phyloP scores from a whole-genome alignment of 306 rosid genomes.

The Quercus dentata region DNA sequence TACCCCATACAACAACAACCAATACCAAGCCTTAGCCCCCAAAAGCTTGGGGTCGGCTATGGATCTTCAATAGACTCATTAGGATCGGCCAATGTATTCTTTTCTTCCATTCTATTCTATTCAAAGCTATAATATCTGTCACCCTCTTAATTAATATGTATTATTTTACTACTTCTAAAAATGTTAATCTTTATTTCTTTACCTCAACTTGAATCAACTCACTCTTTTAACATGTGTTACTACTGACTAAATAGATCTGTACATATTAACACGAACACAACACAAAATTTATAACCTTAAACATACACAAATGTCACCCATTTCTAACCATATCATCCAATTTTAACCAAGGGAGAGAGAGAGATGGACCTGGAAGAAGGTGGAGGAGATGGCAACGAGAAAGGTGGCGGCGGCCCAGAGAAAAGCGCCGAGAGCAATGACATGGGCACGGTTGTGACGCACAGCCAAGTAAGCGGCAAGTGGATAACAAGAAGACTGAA shows the following conservation, averaged over 20 bases:
- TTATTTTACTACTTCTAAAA: too few relatives aligned
- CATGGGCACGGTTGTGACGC: conserved; percentile 68
- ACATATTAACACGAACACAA: background rate
- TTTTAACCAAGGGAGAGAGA: background rate
- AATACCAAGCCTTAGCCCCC: too few relatives aligned
- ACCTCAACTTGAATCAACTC: too few relatives aligned
- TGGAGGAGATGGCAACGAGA: conserved; percentile 60
- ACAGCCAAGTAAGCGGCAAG: conserved; percentile 67
- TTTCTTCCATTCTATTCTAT: too few relatives aligned
- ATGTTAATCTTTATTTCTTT: too few relatives aligned
- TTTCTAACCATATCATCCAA: too few relatives aligned
- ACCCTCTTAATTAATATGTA: too few relatives aligned
- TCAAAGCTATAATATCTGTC: too few relatives aligned
- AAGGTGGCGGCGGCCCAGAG: conserved; percentile 77
- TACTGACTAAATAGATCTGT: background rate
- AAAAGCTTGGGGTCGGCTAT: too few relatives aligned
- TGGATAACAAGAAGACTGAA: conserved; percentile 71
- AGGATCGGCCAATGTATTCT: too few relatives aligned
- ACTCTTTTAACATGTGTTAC: background rate
- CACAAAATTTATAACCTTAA: background rate
- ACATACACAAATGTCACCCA: background rate
- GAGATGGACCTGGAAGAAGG: conserved; percentile 55
- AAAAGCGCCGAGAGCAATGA: conserved; percentile 70
- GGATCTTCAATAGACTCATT: too few relatives aligned
- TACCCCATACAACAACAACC: too few relatives aligned